Evolutionary conservation across 164 flowering plant genomes (phyloP).

Genomic region (Aristolochia fimbriata): DNA sequence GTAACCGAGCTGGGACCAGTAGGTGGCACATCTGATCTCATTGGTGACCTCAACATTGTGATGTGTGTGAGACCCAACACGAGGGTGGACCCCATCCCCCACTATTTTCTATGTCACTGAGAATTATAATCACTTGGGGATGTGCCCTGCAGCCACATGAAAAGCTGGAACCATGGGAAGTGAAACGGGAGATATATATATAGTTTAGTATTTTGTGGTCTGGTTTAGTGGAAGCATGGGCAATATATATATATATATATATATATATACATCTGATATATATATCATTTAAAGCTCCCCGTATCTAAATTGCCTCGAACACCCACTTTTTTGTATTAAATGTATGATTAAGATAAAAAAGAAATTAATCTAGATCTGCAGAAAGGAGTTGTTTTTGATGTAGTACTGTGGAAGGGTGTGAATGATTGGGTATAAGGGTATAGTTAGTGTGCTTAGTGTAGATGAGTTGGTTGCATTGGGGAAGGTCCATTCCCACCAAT

Average conservation of each 20-base stretch:
- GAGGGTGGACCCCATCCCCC: no score
- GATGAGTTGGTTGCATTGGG: slow-evolving; percentile 16
- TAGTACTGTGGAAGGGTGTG: background rate
- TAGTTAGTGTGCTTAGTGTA: slow-evolving; percentile 9
- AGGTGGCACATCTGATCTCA: no score
- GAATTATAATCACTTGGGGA: no score
- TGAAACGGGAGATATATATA: no score
- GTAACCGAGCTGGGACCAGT: no score
- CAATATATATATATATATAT: no score
- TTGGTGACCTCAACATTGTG: no score
- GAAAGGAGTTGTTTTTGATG: background rate
- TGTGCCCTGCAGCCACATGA: no score
- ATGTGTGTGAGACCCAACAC: no score
- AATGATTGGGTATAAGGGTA: slow-evolving; percentile 13
- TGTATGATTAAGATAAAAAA: background rate
- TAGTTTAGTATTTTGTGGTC: slow-evolving; percentile 5
- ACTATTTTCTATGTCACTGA: no score
- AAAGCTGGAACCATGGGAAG: background rate
- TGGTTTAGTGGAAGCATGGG: slow-evolving; percentile 34
- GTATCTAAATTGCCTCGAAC: slow-evolving; percentile 22
- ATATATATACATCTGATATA: no score
- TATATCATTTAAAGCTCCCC: slow-evolving; percentile 5
- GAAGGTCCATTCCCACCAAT: slow-evolving; percentile 29
- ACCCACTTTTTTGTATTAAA: background rate
- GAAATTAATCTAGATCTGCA: slow-evolving; percentile 1